These are phyloP conservation scores for Suhomyces ambrosiae DNA, from an alignment of 1,139 yeast genomes.

Conservation along the genomic window DNA sequence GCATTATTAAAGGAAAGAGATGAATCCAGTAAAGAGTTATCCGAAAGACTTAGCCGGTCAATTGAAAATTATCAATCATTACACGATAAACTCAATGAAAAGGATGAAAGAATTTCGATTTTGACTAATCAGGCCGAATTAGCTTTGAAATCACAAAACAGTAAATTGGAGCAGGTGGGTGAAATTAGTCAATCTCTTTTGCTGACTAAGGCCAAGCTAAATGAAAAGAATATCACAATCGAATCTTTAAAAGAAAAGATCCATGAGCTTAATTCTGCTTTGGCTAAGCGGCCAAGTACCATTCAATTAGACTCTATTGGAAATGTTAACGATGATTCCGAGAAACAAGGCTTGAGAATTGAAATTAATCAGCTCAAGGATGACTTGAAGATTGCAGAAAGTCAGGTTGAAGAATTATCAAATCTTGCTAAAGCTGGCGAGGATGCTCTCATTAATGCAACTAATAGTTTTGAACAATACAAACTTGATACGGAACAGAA, in stretches of 20 bases:
- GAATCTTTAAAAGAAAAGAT: conserved; percentile 29
- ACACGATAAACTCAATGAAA: conserved; percentile 52
- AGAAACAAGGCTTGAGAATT: conserved; percentile 16
- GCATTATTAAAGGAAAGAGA: conserved; percentile 65
- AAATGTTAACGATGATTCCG: conserved; percentile 10
- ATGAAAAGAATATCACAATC: conserved; percentile 29
- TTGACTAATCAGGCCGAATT: conserved; percentile 54
- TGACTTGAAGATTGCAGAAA: conserved; percentile 41
- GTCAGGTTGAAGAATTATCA: conserved; percentile 41
- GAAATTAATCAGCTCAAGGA: conserved; percentile 40
- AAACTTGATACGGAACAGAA: conserved; percentile 30
- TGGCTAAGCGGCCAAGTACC: conserved; percentile 12
- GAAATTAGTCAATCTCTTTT: conserved; percentile 51
- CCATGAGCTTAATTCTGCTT: conserved; percentile 18
- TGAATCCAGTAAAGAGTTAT: conserved; percentile 50
- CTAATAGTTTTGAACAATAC: conserved; percentile 40
- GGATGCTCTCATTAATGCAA: conserved; percentile 41
- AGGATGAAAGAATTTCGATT: conserved; percentile 51
- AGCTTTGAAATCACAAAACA: conserved; percentile 64
- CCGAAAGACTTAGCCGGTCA: conserved; percentile 52
- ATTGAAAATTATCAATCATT: conserved; percentile 54
- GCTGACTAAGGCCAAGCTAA: conserved; percentile 40
- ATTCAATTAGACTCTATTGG: conserved; percentile 4
- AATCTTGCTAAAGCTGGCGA: conserved; percentile 46
- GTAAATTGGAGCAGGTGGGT: conserved; percentile 61